These are phyloP conservation scores for Colletotrichum abscissum DNA, from an alignment of 2,329 filamentous ascomycete genomes.

Conservation along the genomic window DNA sequence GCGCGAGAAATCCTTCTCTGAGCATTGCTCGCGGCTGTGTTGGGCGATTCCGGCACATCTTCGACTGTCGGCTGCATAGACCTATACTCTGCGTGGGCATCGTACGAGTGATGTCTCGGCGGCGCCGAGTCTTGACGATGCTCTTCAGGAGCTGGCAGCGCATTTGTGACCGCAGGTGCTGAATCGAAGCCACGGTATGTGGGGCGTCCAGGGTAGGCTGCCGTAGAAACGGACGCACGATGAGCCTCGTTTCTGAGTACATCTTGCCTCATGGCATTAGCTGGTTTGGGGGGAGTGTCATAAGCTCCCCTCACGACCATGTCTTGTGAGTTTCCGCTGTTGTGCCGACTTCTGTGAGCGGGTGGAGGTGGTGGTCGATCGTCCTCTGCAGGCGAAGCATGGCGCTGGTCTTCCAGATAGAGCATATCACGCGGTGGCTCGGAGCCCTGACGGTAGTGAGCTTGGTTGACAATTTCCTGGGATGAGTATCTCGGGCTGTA, in stretches of 20 bases:
- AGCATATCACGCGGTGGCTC: conserved; percentile 45
- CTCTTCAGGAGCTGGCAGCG: conserved; percentile 46
- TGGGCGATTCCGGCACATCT: conserved; percentile 68
- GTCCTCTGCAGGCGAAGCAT: conserved; percentile 51
- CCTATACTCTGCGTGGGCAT: conserved; percentile 58
- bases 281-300: conserved; percentile 55
- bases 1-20: conserved; percentile 41
- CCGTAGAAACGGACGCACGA: conserved; percentile 57
- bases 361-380: conserved; percentile 67
- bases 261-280: conserved; percentile 66
- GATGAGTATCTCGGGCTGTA: conserved; percentile 48
- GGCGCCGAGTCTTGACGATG: conserved; percentile 45
- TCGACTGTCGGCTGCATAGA: conserved; percentile 73
- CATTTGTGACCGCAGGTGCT: conserved; percentile 51
- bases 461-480: conserved; percentile 42
- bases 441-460: conserved; percentile 52
- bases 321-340: conserved; percentile 55
- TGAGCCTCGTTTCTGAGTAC: conserved; percentile 69
- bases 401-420: conserved; percentile 45
- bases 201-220: conserved; percentile 62
- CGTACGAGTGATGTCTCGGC: conserved; percentile 63
- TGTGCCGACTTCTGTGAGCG: conserved; percentile 62
- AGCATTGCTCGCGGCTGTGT: conserved; percentile 39
- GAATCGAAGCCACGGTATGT: conserved; percentile 64
- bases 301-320: conserved; percentile 51